Base-by-base conservation (phyloP, 495 filamentous ascomycete genomes). In the Aspergillus heteromorphus region DNA sequence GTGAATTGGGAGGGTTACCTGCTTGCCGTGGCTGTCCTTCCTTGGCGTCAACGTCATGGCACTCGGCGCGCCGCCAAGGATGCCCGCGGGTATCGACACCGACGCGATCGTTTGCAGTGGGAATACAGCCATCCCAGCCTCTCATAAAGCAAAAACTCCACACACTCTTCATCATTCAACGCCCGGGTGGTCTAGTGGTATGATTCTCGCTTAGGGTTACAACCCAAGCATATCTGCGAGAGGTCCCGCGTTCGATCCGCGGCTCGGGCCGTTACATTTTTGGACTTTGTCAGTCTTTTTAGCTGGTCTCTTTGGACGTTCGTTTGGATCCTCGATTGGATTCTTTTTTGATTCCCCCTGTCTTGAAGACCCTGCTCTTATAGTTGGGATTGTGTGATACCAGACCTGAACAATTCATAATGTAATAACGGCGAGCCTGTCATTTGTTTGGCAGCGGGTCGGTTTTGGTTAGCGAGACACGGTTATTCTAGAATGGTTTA, bases 191-290 rank as follows among this genome's bases (percentile, higher is more conserved):
- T 59, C 56, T 57, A 57, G 65, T 64, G 64, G 67, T 68, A 70
- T 69, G 64, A 69, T 72, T 70, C 67, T 69, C 65, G 65, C 69
- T 70, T 69, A 72, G 69, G 67, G 69, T 55, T 34, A 27, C 11
- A 60, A 56, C 53, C 60, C 49, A 54, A 56, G 48, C 56, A 54
- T 59, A 57, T 56, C 48, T 70, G 68, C 66, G 66, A 71, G 69
- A 74, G 68, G 68, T 69, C 66, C 71, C 69, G 69, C 65, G 68
- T 73, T 72, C 71, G 64, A 72, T 68, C 68, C 66, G 63, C 66
- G 66, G 67, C 58, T 63, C 64, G 65, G 66, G 64, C 65, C 71
- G n/a, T 54, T 49, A 25, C 23, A 27, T 48, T 45, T 51, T 52
- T 57, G 56, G 30, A 30, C 23, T 34, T 18, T n/a, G 25, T 49